Base-by-base conservation (phyloP, 1,139 yeast genomes). In the Yamadazyma triangularis region DNA sequence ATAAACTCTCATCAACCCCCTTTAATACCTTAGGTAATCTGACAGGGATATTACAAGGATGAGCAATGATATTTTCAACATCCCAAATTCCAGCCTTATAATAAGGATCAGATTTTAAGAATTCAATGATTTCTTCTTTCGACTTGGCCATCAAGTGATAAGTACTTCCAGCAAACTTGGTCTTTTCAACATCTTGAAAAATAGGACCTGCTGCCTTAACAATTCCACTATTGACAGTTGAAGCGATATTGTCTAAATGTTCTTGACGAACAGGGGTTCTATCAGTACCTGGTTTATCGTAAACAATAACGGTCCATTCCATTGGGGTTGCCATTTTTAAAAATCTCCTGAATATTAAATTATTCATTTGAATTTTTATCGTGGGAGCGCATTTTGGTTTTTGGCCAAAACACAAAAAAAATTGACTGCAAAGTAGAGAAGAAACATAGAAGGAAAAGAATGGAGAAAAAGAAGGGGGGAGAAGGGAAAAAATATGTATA, bases 71-170 rank as follows among this genome's bases (percentile, higher is more conserved):
- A 33, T 67, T 71, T 26, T 77, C 75, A 39, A 83, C 50, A 51
- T 85, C 93, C 95, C 95, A 85, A 36, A 85, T 72, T 0, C 88
- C 91, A 19, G 68, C 64, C 42, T 62, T 64, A 42, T 75, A 73
- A 56, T 79, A 85, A 23, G 77, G 55, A 51, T 85, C 95, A 34
- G 61, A 50, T 48, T 78, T 72, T 50, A 85, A 68, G 36, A 81
- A 59, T 25, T 78, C 84, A 30, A 79, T 44, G 12, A 80, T 77
- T 37, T 79, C 83, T 38, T 79, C 79, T 44, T 68, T 76, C 30
- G 75, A 60, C 30, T 75, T 76, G 21, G 89, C 93, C 32, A 65
- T 60, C 30, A 84, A 47, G 38, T 78, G 81, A 50, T 77, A 67
- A 13, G 78, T 64, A 30, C 89, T 79, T 3, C 95, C 95, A 6